Evolutionary conservation across 306 rosid species (phyloP), one percentile per base, ranked within the genome.

Genomic region (Prunus kanzakura): DNA sequence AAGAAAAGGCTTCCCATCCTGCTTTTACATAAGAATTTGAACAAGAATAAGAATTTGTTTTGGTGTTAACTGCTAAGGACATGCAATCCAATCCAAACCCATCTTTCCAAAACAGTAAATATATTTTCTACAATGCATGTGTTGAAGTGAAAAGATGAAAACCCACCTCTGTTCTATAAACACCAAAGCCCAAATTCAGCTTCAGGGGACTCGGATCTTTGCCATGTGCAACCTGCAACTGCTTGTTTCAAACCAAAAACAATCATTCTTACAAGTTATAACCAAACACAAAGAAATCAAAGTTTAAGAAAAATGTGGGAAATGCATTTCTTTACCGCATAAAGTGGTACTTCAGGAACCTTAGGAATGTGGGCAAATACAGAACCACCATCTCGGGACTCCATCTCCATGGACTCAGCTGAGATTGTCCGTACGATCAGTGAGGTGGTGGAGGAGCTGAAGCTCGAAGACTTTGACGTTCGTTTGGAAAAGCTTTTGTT

Each of bases 181-280:
- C 99, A 67, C 99, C 99, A 72, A 95, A 86, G 3, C 99, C 96
- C 83, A 92, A 86, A 73, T 95, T 95, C 82, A 95, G 87, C 89
- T 95, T 95, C 43, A 82, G 55, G 7, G 97, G 97, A 80, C 96
- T 92, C 23, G 90, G 88, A 68, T 95, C 99, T 78, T 87, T 88
- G 86, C 87, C 85, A 70, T 71, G 89, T 30, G 99, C 99, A 6
- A 84, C 80, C 82, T 92, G 91, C 69, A 95, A 89, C 99, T 91
- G 77, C 70, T 65, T 63, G 45, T 65, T n/a, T 11, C 50, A 69
- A 71, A 18, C 30, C 27, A 32, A 10, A 55, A 18, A 71, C 29
- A 50, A 62, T 12, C 8, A 35, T 35, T 43, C 16, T 22, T 3
- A 45, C 7, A 13, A 3, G 67, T 49, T 64, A n/a, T 35, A 30